Percentiles rank a stretch among this genome's conserved stretches.
phyloP scores from a whole-genome alignment of 192 early-diverging fungal genomes.

The Phlyctochytrium arcticum region DNA sequence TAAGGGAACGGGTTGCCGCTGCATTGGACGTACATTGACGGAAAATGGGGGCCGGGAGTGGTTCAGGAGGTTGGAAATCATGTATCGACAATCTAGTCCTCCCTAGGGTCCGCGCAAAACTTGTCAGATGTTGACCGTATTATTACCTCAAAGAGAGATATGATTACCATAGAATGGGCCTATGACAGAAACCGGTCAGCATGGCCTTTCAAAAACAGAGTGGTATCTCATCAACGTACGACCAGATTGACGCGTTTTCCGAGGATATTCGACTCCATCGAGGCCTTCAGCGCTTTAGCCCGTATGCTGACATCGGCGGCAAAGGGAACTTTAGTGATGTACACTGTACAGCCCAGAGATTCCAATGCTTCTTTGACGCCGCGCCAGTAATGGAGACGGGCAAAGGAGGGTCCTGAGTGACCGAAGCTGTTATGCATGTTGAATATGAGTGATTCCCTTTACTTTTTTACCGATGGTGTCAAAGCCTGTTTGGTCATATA shows the following conservation, averaged over 20 bases:
- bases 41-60: slow-evolving; percentile 28
- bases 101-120: too few species aligned
- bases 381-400: slow-evolving; percentile 80
- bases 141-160: too few species aligned
- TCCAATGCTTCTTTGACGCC: slow-evolving; percentile 73
- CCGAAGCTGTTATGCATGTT: neutral
- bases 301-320: slow-evolving; percentile 72
- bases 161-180: slow-evolving; percentile 90
- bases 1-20: neutral
- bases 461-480: slow-evolving; percentile 58
- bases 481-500: slow-evolving; percentile 69
- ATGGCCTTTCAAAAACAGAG: too few species aligned
- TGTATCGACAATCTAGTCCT: slow-evolving; percentile 80
- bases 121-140: too few species aligned
- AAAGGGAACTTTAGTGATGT: slow-evolving; percentile 63
- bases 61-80: slow-evolving; percentile 67
- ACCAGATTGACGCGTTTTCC: slow-evolving; percentile 70
- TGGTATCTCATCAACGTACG: too few species aligned
- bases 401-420: slow-evolving; percentile 5
- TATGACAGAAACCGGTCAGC: too few species aligned
- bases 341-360: slow-evolving; percentile 67
- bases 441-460: neutral
- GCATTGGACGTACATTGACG: slow-evolving; percentile 3
- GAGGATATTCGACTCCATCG: slow-evolving; percentile 42
- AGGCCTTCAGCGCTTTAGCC: slow-evolving; percentile 62